These are phyloP conservation scores for Trichomonascaceae sp. DNA, from an alignment of 1,139 yeast species.

Conservation along the genomic window DNA sequence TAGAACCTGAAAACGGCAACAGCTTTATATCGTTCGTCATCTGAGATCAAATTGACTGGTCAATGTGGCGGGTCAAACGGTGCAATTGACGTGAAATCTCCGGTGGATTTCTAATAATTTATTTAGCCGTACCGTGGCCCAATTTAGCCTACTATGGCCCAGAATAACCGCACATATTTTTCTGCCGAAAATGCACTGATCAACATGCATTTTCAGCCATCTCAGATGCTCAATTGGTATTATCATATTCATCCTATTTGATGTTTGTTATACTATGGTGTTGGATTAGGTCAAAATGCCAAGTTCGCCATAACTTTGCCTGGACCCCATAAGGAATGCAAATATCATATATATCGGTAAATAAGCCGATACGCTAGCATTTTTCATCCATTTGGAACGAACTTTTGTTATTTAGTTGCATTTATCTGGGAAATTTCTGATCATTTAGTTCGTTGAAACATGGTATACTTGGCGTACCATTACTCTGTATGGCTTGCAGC, in stretches of 20 bases:
- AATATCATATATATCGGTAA: background rate
- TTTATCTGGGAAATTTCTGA: too few species aligned
- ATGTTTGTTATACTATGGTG: background rate
- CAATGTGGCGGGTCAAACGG: background rate
- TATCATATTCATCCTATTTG: background rate
- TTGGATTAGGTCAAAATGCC: background rate
- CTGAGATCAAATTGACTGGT: background rate
- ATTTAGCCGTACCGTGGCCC: too few species aligned
- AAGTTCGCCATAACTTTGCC: background rate
- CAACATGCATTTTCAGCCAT: background rate
- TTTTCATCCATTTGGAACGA: too few species aligned
- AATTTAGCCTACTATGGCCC: too few species aligned
- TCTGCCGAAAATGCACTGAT: too few species aligned
- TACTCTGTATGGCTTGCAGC: background rate
- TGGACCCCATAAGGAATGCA: background rate
- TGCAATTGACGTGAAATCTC: too few species aligned
- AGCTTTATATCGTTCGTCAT: constrained; percentile 1
- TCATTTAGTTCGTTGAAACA: too few species aligned
- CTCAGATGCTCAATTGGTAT: background rate
- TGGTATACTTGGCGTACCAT: background rate
- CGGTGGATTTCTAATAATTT: too few species aligned
- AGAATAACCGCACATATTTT: too few species aligned
- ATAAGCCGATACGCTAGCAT: background rate
- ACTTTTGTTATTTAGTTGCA: too few species aligned
- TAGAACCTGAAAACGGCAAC: constrained; percentile 1